Evolutionary conservation across 2,329 filamentous ascomycete genomes (phyloP).

Genomic region (Pyricularia pennisetigena): DNA sequence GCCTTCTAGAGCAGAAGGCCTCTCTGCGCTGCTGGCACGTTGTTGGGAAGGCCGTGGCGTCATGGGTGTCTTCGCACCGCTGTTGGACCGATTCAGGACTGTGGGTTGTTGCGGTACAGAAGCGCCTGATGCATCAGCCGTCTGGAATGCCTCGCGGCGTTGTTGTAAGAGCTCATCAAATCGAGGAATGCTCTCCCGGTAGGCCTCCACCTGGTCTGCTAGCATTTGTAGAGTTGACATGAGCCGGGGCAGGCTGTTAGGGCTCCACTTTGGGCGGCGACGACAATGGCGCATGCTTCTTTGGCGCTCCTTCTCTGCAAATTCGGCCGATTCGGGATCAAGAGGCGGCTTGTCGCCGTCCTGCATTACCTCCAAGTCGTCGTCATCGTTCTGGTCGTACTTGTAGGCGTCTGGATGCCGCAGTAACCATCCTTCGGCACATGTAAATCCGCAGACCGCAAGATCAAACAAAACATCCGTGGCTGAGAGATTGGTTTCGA

Average conservation of each 20-base stretch:
- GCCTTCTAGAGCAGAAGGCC: slow-evolving; percentile 45
- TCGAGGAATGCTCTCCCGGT: slow-evolving; percentile 54
- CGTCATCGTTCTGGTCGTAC: slow-evolving; percentile 37
- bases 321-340: slow-evolving; percentile 28
- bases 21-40: slow-evolving; percentile 32
- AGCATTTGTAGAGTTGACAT: slow-evolving; percentile 49
- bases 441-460: slow-evolving; percentile 74
- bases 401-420: slow-evolving; percentile 58
- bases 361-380: slow-evolving; percentile 8
- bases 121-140: slow-evolving; percentile 37
- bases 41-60: slow-evolving; percentile 13
- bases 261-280: slow-evolving; percentile 42
- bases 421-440: slow-evolving; percentile 83
- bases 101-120: slow-evolving; percentile 13
- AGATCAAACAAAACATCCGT: slow-evolving; percentile 78
- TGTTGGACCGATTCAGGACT: slow-evolving; percentile 7
- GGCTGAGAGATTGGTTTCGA: slow-evolving; percentile 82
- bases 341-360: slow-evolving; percentile 22
- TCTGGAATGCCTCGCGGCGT: slow-evolving; percentile 54
- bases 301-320: slow-evolving; percentile 32
- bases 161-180: slow-evolving; percentile 64
- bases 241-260: slow-evolving; percentile 39
- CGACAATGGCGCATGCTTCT: slow-evolving; percentile 40
- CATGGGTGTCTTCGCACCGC: slow-evolving; percentile 9
- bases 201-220: slow-evolving; percentile 50